Conservation (phyloP, 306 rosid species). For the Cicer bijugum region DNA sequence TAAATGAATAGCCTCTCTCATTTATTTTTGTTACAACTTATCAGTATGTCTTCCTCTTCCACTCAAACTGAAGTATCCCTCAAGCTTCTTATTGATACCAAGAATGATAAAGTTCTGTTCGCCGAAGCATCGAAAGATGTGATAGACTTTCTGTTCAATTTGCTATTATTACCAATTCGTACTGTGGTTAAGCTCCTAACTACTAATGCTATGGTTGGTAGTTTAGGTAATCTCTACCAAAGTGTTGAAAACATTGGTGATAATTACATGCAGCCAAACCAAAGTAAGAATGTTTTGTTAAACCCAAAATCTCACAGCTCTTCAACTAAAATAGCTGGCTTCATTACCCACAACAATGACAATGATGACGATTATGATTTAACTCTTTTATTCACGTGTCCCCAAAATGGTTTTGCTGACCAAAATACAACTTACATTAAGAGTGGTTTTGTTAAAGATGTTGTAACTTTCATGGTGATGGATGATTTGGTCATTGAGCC, state of each 20-base stretch:
- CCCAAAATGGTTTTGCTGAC: not conserved
- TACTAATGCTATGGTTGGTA: constrained; percentile 48
- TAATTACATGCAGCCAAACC: constrained; percentile 45
- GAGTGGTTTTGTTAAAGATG: constrained; percentile 49
- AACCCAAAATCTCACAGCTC: constrained; percentile 27
- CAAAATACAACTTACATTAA: not conserved
- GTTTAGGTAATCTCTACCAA: constrained; percentile 49
- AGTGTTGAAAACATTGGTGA: constrained; percentile 51
- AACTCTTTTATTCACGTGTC: not conserved
- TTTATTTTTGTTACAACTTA: no score
- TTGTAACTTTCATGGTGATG: constrained; percentile 51
- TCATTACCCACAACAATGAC: not conserved
- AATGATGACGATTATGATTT: not conserved
- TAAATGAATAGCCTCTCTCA: no score
- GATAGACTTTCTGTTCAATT: constrained; percentile 50
- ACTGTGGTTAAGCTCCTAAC: constrained; percentile 42
- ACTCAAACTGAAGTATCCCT: constrained; percentile 6
- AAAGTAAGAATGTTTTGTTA: constrained; percentile 39
- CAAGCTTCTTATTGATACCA: constrained; percentile 54
- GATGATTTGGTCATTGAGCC: constrained; percentile 50
- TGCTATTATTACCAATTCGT: constrained; percentile 46
- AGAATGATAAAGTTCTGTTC: constrained; percentile 41
- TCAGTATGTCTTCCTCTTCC: not conserved
- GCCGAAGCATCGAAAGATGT: constrained; percentile 62
- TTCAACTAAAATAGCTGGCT: not conserved